Conservation (phyloP, 352 stramenopile genomes). For the Globisporangium takayamanum region DNA sequence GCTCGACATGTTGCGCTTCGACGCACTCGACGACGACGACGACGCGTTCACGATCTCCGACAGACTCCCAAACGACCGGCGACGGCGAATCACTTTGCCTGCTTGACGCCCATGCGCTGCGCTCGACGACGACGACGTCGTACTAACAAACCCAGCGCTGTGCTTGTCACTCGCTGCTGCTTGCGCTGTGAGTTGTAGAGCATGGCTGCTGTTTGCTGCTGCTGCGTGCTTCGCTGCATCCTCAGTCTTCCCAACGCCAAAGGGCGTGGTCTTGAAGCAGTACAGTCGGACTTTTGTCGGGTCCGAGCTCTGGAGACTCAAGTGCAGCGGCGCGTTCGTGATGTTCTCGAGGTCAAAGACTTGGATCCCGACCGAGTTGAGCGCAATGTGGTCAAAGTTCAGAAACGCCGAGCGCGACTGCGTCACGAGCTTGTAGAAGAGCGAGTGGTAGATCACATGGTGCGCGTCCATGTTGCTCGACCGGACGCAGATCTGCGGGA, state of each 20-base stretch:
- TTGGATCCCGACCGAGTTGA: conserved; percentile 82
- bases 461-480: conserved; percentile 90
- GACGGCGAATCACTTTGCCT: conserved; percentile 45
- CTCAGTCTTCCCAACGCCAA: conserved; percentile 9
- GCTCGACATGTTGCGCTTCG: conserved; percentile 35
- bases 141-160: background rate
- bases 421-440: conserved; percentile 88
- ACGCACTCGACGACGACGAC: conserved; percentile 11
- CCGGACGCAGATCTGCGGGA: conserved; percentile 79
- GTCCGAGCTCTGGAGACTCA: conserved; percentile 77
- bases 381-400: conserved; percentile 84
- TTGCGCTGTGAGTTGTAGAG: background rate
- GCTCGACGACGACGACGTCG: background rate
- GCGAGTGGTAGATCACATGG: conserved; percentile 88
- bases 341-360: conserved; percentile 88
- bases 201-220: background rate
- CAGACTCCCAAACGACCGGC: conserved; percentile 67
- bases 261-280: conserved; percentile 41
- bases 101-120: conserved; percentile 12
- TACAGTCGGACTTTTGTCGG: conserved; percentile 67
- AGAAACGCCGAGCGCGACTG: conserved; percentile 80
- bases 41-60: conserved; percentile 37
- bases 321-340: conserved; percentile 69
- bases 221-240: too few relatives aligned
- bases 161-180: conserved; percentile 8